Conservation (phyloP, 148 eudicot species). For the Persicaria maculosa region DNA sequence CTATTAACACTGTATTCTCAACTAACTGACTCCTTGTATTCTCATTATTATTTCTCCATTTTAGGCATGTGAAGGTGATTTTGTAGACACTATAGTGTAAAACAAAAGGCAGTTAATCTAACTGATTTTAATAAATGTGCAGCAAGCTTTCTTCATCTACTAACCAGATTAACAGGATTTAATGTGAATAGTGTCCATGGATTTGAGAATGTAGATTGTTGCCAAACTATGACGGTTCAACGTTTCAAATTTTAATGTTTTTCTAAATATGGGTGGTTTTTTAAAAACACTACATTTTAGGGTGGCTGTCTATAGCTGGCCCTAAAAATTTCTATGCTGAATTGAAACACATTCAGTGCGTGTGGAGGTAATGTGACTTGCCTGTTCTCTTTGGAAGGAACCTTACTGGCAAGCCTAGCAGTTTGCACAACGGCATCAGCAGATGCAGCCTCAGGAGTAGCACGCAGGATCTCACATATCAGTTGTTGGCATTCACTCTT, state of each 20-base stretch:
- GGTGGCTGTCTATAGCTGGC: not conserved
- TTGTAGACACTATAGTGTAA: not conserved
- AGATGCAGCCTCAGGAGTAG: slow-evolving; percentile 97
- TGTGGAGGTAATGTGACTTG: slow-evolving; percentile 23
- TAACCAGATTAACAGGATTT: slow-evolving; percentile 1
- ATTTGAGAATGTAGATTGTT: not conserved
- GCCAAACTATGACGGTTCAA: not conserved
- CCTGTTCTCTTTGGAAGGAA: slow-evolving; percentile 81
- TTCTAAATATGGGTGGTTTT: not conserved
- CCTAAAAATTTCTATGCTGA: not conserved
- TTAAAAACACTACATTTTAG: not conserved
- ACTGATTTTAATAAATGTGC: not conserved
- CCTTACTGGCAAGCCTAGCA: slow-evolving; percentile 89
- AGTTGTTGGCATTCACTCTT: slow-evolving; percentile 99
- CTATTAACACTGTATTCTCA: not conserved
- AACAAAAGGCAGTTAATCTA: not conserved
- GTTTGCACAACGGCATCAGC: slow-evolving; percentile 97
- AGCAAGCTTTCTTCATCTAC: not conserved
- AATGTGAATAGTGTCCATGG: not conserved
- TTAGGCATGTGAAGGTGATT: not conserved
- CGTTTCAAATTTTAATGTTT: not conserved
- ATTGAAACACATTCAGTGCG: not conserved
- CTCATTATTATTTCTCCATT: not conserved
- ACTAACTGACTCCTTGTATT: not conserved
- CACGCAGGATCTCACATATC: slow-evolving; percentile 94